phyloP scores from a whole-genome alignment of 2,329 filamentous ascomycete genomes.

The Endothia cerciana region DNA sequence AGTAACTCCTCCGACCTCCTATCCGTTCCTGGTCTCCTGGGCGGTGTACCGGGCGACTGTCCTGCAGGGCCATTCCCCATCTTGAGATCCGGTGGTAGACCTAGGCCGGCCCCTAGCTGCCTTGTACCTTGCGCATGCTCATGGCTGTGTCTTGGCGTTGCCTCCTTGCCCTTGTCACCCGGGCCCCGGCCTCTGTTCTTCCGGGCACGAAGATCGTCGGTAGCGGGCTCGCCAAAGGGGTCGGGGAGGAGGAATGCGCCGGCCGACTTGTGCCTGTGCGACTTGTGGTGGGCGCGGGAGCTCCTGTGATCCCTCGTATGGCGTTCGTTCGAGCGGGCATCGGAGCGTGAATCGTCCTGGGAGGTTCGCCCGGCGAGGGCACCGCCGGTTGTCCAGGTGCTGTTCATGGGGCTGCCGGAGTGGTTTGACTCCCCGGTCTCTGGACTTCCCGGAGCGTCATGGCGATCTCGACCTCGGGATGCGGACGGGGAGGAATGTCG shows the following conservation, averaged over 20 bases:
- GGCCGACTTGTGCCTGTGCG: conserved; percentile 49
- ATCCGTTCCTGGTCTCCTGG: neutral
- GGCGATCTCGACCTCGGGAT: conserved; percentile 8
- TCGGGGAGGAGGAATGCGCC: conserved; percentile 58
- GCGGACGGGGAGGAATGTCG: conserved; percentile 13
- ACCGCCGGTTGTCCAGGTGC: conserved; percentile 24
- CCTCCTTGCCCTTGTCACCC: conserved; percentile 25
- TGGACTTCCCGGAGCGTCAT: conserved; percentile 37
- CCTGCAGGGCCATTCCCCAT: conserved; percentile 16
- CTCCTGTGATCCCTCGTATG: conserved; percentile 25
- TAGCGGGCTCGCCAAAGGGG: conserved; percentile 37
- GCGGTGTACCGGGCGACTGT: conserved; percentile 22
- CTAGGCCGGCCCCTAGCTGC: conserved; percentile 17
- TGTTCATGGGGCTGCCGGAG: conserved; percentile 36
- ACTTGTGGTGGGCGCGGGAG: conserved; percentile 30
- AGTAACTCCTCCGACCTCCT: conserved; percentile 34
- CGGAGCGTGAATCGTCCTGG: conserved; percentile 18
- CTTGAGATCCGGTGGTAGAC: conserved; percentile 9
- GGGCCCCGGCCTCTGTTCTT: conserved; percentile 24
- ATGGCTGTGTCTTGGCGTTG: conserved; percentile 17
- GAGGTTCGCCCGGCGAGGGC: conserved; percentile 30
- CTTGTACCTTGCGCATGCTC: conserved; percentile 12
- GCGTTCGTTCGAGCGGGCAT: neutral
- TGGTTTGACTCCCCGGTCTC: conserved; percentile 51
- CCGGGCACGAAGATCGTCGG: conserved; percentile 38